phyloP scores from a whole-genome alignment of 148 eudicot genomes.

The Spergularia bocconei region DNA sequence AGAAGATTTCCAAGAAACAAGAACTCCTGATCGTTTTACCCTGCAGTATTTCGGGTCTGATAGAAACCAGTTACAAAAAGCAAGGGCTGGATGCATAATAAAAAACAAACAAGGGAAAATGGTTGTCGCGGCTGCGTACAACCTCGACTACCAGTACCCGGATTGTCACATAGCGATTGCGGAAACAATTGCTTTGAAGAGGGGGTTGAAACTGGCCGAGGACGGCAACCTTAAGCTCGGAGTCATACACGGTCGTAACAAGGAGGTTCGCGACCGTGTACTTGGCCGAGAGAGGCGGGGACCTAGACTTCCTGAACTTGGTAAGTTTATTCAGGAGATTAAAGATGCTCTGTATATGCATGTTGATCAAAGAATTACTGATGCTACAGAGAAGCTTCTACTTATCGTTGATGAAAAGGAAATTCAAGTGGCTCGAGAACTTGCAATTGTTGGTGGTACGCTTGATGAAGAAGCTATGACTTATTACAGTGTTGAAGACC shows the following conservation, averaged over 20 bases:
- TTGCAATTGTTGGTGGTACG: conserved; percentile 3
- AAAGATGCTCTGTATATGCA: neutral
- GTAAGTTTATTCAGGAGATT: neutral
- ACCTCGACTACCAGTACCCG: conserved; percentile 3
- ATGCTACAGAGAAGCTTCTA: no score
- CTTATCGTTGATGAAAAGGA: neutral
- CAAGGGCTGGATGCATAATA: conserved; percentile 20
- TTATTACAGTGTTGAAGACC: neutral
- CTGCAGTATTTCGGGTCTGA: conserved; percentile 13
- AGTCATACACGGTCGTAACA: neutral
- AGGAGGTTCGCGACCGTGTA: conserved; percentile 13
- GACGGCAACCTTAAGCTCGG: neutral
- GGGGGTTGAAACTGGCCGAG: conserved; percentile 2
- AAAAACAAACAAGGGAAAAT: neutral
- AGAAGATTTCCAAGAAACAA: neutral
- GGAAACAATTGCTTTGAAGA: conserved; percentile 4
- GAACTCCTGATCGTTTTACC: neutral
- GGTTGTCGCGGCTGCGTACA: conserved; percentile 2
- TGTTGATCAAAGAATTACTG: neutral
- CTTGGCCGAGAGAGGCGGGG: neutral
- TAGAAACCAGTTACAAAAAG: conserved; percentile 11
- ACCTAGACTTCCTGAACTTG: neutral
- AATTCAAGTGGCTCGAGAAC: conserved; percentile 8
- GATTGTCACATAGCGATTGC: conserved; percentile 6
- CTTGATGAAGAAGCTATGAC: neutral